Base-by-base conservation (phyloP, 371 early-diverging fungal species). In the Mortierella sp. region DNA sequence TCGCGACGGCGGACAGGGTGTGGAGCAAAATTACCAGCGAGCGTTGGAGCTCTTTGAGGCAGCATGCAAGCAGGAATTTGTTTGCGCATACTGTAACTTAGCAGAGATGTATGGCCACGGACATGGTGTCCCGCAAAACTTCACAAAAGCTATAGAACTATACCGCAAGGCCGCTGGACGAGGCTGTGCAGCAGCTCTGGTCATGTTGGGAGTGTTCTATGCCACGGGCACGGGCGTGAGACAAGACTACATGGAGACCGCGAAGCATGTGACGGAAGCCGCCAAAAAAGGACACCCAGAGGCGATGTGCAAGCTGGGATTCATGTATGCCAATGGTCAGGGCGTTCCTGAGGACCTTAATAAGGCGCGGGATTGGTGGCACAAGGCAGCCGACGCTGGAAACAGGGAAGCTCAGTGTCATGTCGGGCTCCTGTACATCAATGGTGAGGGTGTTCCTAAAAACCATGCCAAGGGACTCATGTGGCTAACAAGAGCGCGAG, bases 51-150 rank as follows among this genome's bases (percentile, higher is more conserved):
- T 55, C 17, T 19, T 55, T 5, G 41, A 43, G 27, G 42, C 26
- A 21, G 86, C 93, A 23, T 91, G 92, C 0, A 23, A 41, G 23
- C 42, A 55, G 43, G 55, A 27, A 1, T 24, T 23, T 37, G 23
- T 39, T 37, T 6, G 41, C 37, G 37, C 37, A 39, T 27, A 31
- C 3, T 49, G 12, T 48, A 32, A 37, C 24, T 17, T 58, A 39
- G 44, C 34, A 6, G 34, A 39, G 3, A 26, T 50, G 43, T 50
- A 43, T 21, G 8, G 8, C 15, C 4, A 26, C 31, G 52, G 52
- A 3, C 8, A 43, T 2, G 50, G 50, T 4, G 60, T 60, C 24
- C 7, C 30, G 30, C n/a, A 46, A 41, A 39, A 53, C 48, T 12
- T 27, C 15, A 17, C 15, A 3, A 51, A 57, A 27, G 65, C 65